Evolutionary conservation across 1,284 basidiomycete species (phyloP), one percentile per base, ranked within the genome.

Genomic region (Pseudozyma flocculosa): DNA sequence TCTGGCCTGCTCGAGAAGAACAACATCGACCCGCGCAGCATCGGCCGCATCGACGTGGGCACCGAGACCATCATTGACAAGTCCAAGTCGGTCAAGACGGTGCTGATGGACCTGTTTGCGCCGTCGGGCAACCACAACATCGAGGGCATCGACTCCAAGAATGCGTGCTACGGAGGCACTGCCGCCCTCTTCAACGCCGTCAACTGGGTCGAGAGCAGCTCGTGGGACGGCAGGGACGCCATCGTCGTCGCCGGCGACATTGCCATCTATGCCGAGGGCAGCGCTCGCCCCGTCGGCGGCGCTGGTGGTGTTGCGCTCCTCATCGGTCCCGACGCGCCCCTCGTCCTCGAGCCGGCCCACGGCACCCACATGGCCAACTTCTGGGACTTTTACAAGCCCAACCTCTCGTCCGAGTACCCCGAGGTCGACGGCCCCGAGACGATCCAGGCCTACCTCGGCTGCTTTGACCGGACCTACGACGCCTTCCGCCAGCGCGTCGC

Each of bases 1-100:
- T 85, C 86, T 56, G 87, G 87, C 64, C 86, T 98, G 38, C 84
- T 98, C 65, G 85, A 90, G 77, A 97, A 95, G 81, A 95, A 89
- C 85, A 87, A 92, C 82, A 85, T 99, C 75, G 92, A 97, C 83
- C 93, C 94, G 61, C 88, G 85, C 76, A 91, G 89, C 52, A 94
- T 99, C 78, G 94, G 94, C 56, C 92, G 94, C 69, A 86, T 98
- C 57, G 94, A 98, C 69, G 92, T 98, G 68, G 94, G 94, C 55
- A 98, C 95, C 29, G 95, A 98, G 81, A 97, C 95, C 48, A 90
- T 98, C 81, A 96, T 99, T 73, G 94, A 99, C 86, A 98, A 98
- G 83, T 94, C 92, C 61, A 99, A 99, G 82, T 91, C 94, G 24
- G 92, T 93, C 81, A 99, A 99, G 83, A 97, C 95, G 4, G 87